Percentiles rank a stretch among this genome's conserved stretches.
These are phyloP conservation scores for Colletotrichum echinochloae DNA, from an alignment of 2,329 filamentous ascomycete genomes.

Conservation along the genomic window DNA sequence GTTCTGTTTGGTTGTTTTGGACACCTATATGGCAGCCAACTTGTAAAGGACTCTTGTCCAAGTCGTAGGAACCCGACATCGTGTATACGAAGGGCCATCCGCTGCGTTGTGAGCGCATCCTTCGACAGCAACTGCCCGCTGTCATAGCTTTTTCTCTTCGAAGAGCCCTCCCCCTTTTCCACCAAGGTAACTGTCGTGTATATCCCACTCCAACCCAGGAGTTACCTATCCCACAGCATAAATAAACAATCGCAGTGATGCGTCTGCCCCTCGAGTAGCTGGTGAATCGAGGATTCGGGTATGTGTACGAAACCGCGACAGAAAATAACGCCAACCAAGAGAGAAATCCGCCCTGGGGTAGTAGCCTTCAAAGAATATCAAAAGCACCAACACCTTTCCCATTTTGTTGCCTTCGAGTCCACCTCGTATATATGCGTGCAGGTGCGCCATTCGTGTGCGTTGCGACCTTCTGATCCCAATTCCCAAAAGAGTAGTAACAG, in stretches of 20 bases:
- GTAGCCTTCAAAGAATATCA: not conserved
- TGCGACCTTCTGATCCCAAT: conserved; percentile 33
- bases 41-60: not conserved
- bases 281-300: conserved; percentile 36
- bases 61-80: not conserved
- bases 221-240: not conserved
- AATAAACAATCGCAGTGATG: conserved; percentile 28
- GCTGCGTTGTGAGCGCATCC: not conserved
- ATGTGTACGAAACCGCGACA: conserved; percentile 34
- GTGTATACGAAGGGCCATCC: not conserved
- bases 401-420: conserved; percentile 29
- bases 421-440: conserved; percentile 39
- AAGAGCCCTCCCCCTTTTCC: not conserved
- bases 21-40: not conserved
- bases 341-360: conserved; percentile 6
- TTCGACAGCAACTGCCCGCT: not conserved
- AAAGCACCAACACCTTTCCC: conserved; percentile 20
- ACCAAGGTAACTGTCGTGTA: conserved; percentile 6
- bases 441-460: conserved; percentile 41
- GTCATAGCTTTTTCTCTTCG: not conserved
- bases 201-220: not conserved
- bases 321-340: conserved; percentile 25
- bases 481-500: conserved; percentile 11
- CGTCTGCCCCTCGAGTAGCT: conserved; percentile 32
- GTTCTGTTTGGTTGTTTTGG: not conserved